phyloP scores from a whole-genome alignment of 108 stramenopile genomes.

The Fragilaria crotonensis region DNA sequence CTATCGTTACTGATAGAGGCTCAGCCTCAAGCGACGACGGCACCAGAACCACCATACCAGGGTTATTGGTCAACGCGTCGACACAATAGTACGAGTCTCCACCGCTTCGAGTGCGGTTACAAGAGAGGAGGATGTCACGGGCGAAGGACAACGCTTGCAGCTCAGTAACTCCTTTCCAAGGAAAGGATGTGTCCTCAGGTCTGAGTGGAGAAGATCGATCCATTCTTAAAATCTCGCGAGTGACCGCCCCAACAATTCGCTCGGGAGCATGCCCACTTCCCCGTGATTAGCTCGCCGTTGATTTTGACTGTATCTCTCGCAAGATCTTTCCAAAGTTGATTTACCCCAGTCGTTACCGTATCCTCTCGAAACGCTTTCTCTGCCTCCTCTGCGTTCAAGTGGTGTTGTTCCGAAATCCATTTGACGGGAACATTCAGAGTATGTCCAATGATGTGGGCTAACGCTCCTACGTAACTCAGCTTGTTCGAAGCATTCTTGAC shows the following conservation, averaged over 20 bases:
- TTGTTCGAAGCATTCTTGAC: constrained; percentile 43
- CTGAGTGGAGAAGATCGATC: constrained; percentile 18
- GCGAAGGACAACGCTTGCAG: constrained; percentile 69
- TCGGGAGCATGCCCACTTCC: constrained; percentile 71
- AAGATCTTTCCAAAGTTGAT: constrained; percentile 78
- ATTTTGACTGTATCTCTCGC: constrained; percentile 68
- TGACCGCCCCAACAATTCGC: constrained; percentile 58
- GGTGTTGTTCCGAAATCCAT: constrained; percentile 70
- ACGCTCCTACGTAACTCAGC: constrained; percentile 41
- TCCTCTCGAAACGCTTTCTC: constrained; percentile 51
- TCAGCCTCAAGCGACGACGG: constrained; percentile 61
- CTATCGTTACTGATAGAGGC: constrained; percentile 56
- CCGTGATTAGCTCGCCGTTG: constrained; percentile 52
- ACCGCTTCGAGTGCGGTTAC: constrained; percentile 70
- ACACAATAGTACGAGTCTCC: constrained; percentile 83
- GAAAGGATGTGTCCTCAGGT: not conserved
- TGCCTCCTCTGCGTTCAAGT: constrained; percentile 13
- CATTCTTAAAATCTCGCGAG: constrained; percentile 41
- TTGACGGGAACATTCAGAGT: constrained; percentile 62
- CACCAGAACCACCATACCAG: constrained; percentile 56
- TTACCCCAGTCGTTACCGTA: constrained; percentile 34
- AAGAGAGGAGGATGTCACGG: constrained; percentile 66
- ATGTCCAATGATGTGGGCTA: constrained; percentile 22
- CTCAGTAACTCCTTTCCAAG: constrained; percentile 26
- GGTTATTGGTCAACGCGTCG: constrained; percentile 63